phyloP scores from a whole-genome alignment of 2,329 filamentous ascomycete species.

The Pseudopithomyces chartarum region DNA sequence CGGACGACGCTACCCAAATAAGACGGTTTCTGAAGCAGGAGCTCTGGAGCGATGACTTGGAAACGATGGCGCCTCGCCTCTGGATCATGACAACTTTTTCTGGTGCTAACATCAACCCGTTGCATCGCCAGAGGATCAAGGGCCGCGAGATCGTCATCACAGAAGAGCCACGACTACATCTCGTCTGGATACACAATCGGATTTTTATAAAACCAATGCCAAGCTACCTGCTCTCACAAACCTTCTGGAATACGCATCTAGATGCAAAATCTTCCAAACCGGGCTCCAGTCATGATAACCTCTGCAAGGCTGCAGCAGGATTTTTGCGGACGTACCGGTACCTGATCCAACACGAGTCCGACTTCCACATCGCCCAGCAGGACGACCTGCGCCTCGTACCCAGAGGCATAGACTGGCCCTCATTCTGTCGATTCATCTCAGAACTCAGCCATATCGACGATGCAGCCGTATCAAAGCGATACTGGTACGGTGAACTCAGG shows the following conservation, averaged over 20 bases:
- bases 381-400: constrained; percentile 17
- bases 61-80: constrained; percentile 18
- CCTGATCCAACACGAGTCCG: constrained; percentile 45
- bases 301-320: constrained; percentile 26
- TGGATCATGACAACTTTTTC: constrained; percentile 23
- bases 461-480: constrained; percentile 41
- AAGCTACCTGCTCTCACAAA: constrained; percentile 17
- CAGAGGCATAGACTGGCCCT: constrained; percentile 21
- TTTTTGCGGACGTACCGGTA: constrained; percentile 49
- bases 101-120: constrained; percentile 22
- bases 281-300: neutral
- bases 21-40: constrained; percentile 18
- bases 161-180: constrained; percentile 26
- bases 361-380: constrained; percentile 31
- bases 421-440: constrained; percentile 9
- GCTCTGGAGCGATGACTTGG: constrained; percentile 19
- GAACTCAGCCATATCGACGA: constrained; percentile 26
- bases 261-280: neutral
- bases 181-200: constrained; percentile 22
- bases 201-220: constrained; percentile 27
- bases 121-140: constrained; percentile 27
- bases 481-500: constrained; percentile 52
- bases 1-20: constrained; percentile 4
- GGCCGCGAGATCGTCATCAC: constrained; percentile 23
- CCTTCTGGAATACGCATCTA: constrained; percentile 17